A percentile compares a stretch with the other conserved stretches of the same genome.
phyloP scores from a whole-genome alignment of 2,329 filamentous ascomycete genomes.

The Fusarium nurragi region DNA sequence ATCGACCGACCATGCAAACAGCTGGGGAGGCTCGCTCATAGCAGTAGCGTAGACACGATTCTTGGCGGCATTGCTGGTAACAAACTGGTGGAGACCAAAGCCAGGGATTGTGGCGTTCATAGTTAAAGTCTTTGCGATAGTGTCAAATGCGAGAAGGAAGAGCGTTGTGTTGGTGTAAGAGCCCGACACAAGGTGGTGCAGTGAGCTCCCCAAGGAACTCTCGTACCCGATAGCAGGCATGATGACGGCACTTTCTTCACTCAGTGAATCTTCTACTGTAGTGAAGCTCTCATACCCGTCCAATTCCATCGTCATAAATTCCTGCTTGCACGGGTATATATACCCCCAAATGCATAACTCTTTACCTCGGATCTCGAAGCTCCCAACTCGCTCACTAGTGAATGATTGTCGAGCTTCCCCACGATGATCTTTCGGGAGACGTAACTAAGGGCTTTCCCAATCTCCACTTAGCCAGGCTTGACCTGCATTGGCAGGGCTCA shows the following conservation, averaged over 20 bases:
- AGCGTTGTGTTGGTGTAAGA: conserved; percentile 7
- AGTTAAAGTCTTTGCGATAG: background rate
- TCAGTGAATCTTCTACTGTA: rapidly evolving
- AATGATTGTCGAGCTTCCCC: background rate
- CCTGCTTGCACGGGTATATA: background rate
- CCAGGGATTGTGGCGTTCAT: conserved; percentile 1
- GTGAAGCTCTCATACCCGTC: background rate
- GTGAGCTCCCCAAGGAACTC: background rate
- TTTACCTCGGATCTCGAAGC: background rate
- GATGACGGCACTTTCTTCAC: background rate
- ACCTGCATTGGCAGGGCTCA: background rate
- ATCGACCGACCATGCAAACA: conserved; percentile 5
- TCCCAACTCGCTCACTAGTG: background rate
- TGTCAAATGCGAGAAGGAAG: conserved; percentile 4
- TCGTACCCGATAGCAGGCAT: conserved; percentile 1
- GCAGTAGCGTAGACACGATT: background rate
- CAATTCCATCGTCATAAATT: background rate
- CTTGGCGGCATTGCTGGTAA: background rate
- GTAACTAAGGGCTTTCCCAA: no score
- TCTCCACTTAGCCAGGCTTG: background rate
- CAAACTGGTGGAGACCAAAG: conserved; percentile 1
- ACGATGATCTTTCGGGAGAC: background rate
- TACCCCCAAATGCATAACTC: background rate
- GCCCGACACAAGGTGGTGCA: conserved; percentile 1
- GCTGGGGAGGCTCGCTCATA: conserved; percentile 4